Base-by-base conservation (phyloP, 257 asterid genomes). In the Plantago elongata region DNA sequence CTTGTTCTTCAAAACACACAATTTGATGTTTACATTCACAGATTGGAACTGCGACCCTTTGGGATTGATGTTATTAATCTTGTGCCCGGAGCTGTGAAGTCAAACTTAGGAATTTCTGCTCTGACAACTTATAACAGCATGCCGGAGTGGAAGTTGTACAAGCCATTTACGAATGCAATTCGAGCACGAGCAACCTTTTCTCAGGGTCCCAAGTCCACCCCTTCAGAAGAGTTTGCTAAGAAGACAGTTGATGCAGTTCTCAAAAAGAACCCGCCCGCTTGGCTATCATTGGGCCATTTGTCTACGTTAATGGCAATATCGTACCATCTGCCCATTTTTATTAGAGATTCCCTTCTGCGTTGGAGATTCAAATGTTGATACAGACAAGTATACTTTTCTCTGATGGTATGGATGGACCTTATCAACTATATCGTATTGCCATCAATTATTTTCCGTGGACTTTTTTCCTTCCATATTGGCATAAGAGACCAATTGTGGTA, bases 131-230 rank as follows among this genome's bases (percentile, higher is more conserved):
- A 83, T 78, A 75, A 16, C 27, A 66, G 61, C 61, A 86, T 86
- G 99, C 99, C 99, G 0, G 97, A 89, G 55, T 92, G 95, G 97
- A 84, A 89, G 71, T 59, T 86, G 56, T 92, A 81, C 84, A 89
- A 92, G 79, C 76, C 54, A 61, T 92, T 81, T 54, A 84, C 75
- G 63, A 89, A 74, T 56, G 78, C 82, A 9, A 92, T 92, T 54
- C 72, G 79, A 70, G 84, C 77, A 17, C 78, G 99, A 63, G 99
- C 96, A 42, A 12, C 56, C 0, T 13, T 74, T 13, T 86, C 97
- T 5, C 99, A 89, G 65, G 73, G 82, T 45, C 51, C 75, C 7
- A 77, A 74, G 48, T 84, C 99, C n/a, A 81, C 95, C 42, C 79
- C 96, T 27, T 63, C 99, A 10, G 82, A 89, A 57, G 95, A 78